phyloP scores from a whole-genome alignment of 352 stramenopile species.

The Globisporangium lucens region DNA sequence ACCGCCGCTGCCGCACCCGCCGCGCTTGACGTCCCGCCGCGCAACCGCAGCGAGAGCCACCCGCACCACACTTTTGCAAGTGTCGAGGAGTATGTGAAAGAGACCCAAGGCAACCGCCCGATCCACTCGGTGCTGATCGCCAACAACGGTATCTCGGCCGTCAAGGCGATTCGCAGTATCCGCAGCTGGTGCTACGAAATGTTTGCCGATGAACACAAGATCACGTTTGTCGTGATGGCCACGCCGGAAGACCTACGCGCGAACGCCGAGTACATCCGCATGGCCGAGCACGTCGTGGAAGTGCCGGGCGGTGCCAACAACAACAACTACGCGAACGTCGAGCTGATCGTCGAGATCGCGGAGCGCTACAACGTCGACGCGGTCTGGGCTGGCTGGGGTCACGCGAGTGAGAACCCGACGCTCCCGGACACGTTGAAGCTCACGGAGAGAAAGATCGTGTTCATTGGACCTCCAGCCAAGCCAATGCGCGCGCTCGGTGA shows the following conservation, averaged over 20 bases:
- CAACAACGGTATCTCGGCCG: constrained; percentile 99
- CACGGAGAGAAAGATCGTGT: constrained; percentile 94
- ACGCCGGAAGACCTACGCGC: constrained; percentile 98
- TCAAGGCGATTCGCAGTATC: constrained; percentile 99
- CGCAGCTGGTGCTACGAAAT: constrained; percentile 98
- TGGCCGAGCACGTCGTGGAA: constrained; percentile 99
- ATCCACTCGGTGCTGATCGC: constrained; percentile 98
- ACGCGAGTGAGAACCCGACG: constrained; percentile 98
- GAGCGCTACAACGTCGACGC: constrained; percentile 96
- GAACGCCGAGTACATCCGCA: constrained; percentile 99
- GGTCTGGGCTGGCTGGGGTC: constrained; percentile 98
- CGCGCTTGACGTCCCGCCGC: constrained; percentile 14
- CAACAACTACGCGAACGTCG: constrained; percentile 99
- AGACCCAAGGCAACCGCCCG: constrained; percentile 85
- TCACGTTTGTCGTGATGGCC: constrained; percentile 99
- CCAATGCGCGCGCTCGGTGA: constrained; percentile 99
- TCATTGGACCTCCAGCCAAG: constrained; percentile 97
- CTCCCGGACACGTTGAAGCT: constrained; percentile 94
- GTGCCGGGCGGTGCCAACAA: constrained; percentile 99
- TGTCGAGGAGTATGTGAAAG: constrained; percentile 91
- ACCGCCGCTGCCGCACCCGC: not conserved
- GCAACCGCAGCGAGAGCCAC: constrained; percentile 56
- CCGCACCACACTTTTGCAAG: constrained; percentile 76
- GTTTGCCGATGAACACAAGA: constrained; percentile 91
- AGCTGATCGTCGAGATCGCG: constrained; percentile 97